phyloP scores from a whole-genome alignment of 768 basidiomycete species.

The Mycena albidolilacea region DNA sequence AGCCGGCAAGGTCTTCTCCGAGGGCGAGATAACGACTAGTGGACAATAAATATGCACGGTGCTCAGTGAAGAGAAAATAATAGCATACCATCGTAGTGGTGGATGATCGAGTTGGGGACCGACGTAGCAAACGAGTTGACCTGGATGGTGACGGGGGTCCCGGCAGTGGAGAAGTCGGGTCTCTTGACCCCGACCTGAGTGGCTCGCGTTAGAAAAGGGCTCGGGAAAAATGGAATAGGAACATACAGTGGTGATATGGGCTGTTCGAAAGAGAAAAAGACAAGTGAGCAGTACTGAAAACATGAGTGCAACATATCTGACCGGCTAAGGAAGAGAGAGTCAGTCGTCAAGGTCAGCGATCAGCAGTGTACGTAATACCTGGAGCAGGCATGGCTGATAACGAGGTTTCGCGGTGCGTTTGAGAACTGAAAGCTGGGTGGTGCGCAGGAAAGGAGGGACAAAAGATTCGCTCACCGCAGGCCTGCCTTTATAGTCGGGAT shows the following conservation, averaged over 20 bases:
- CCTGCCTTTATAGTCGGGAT: slow-evolving; percentile 23
- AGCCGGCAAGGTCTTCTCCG: slow-evolving; percentile 78
- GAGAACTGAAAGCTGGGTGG: background rate
- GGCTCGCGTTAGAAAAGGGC: background rate
- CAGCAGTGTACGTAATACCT: slow-evolving; percentile 20
- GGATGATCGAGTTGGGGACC: slow-evolving; percentile 56
- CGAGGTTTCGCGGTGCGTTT: slow-evolving; percentile 13
- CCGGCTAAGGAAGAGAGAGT: slow-evolving; percentile 24
- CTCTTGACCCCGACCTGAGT: slow-evolving; percentile 74
- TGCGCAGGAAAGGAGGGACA: background rate
- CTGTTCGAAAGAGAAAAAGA: background rate
- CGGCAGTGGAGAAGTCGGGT: slow-evolving; percentile 73
- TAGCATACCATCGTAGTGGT: slow-evolving; percentile 84
- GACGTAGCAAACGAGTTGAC: slow-evolving; percentile 78
- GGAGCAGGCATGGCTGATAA: slow-evolving; percentile 22
- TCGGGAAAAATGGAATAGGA: background rate
- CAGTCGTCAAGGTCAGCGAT: background rate
- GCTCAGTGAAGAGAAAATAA: slow-evolving; percentile 21
- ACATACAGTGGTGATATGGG: slow-evolving; percentile 37
- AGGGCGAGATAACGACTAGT: slow-evolving; percentile 70
- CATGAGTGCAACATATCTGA: background rate
- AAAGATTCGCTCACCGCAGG: background rate
- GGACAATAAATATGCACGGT: slow-evolving; percentile 20
- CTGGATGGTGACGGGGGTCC: slow-evolving; percentile 55
- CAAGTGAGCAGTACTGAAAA: background rate